phyloP scores from a whole-genome alignment of 306 rosid genomes.

The Arachis hypogaea region DNA sequence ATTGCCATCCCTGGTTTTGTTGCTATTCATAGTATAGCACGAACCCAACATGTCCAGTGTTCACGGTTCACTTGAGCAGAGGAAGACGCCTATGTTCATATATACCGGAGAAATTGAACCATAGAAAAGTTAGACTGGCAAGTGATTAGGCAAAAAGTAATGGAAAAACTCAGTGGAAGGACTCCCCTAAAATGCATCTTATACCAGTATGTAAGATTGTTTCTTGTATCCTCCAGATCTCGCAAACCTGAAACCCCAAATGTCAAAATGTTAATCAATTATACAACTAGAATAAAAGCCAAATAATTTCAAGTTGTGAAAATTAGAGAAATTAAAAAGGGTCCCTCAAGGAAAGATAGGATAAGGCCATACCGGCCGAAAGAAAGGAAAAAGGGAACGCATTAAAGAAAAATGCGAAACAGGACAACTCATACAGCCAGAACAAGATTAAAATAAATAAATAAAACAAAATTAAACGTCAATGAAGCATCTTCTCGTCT shows the following conservation, averaged over 20 bases:
- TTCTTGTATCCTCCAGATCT: background rate
- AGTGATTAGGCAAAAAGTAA: background rate
- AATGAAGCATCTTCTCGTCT: background rate
- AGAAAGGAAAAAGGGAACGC: background rate
- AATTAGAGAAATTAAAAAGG: background rate
- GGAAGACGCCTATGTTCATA: too few species aligned
- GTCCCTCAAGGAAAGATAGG: conserved; percentile 5
- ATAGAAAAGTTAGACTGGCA: background rate
- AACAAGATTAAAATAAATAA: background rate
- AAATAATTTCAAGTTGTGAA: background rate
- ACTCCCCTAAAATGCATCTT: background rate
- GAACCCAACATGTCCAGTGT: background rate
- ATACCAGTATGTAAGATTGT: background rate
- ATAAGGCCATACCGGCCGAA: background rate
- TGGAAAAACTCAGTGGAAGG: background rate
- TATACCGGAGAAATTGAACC: background rate
- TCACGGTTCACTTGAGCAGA: background rate
- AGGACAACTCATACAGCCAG: background rate
- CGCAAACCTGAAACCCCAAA: conserved; percentile 38
- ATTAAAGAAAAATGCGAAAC: background rate
- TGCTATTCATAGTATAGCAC: background rate
- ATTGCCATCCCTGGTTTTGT: background rate
- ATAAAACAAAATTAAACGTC: background rate
- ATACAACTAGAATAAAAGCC: background rate
- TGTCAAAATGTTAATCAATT: background rate